Percentiles rank a stretch among this genome's conserved stretches.
Evolutionary conservation across 129 eudicot species (phyloP).

Genomic region (Flaveria trinervia): DNA sequence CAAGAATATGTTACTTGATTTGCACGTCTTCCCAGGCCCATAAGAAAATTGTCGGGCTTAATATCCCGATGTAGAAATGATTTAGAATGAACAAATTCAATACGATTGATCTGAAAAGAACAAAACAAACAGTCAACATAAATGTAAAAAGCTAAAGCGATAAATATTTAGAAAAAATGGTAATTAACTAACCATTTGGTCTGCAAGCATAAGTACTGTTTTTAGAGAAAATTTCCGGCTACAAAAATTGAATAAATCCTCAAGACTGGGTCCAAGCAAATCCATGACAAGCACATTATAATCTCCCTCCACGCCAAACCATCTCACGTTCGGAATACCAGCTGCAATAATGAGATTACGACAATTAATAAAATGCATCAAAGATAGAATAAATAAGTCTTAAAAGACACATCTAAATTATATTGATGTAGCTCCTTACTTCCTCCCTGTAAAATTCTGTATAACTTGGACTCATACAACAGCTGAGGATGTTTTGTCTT

Average conservation of each 20-base stretch:
- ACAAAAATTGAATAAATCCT: constrained; percentile 87
- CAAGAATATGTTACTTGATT: constrained; percentile 59
- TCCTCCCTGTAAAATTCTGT: constrained; percentile 92
- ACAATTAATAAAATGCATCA: constrained; percentile 9
- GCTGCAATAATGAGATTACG: constrained; percentile 45
- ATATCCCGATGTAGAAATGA: constrained; percentile 90
- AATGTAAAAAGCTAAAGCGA: not conserved
- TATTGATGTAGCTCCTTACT: constrained; percentile 48
- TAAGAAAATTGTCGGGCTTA: constrained; percentile 92
- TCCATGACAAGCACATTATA: constrained; percentile 93
- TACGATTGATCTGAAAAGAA: constrained; percentile 71
- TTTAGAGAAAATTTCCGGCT: constrained; percentile 81
- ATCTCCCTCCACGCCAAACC: constrained; percentile 96
- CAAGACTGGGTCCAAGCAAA: constrained; percentile 94
- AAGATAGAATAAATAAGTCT: not conserved
- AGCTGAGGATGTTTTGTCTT: constrained; percentile 96
- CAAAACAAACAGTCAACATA: constrained; percentile 3
- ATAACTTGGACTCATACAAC: constrained; percentile 85
- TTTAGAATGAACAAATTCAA: constrained; percentile 87
- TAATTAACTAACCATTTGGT: constrained; percentile 69
- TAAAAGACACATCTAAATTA: not conserved
- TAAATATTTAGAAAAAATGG: not conserved
- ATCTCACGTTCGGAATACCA: constrained; percentile 85
- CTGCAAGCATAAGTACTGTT: constrained; percentile 98
- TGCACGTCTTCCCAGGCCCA: constrained; percentile 92